phyloP scores from a whole-genome alignment of 164 flowering plant species.

The Santalum album region DNA sequence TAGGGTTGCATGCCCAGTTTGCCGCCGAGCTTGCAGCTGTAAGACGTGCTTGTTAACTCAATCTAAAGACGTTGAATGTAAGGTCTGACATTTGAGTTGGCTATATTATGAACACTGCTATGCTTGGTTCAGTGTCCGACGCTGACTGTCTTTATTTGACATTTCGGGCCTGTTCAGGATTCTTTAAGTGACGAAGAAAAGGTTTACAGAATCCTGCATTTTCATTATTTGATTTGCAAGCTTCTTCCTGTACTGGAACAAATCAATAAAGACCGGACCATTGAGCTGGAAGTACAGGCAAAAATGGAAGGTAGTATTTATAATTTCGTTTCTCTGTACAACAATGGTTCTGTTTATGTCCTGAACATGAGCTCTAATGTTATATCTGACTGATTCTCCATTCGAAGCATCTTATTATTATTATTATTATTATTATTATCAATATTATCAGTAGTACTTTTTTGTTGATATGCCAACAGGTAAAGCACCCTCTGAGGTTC shows the following conservation, averaged over 20 bases:
- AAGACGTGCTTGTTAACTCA: slow-evolving; percentile 35
- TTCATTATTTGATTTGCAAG: slow-evolving; percentile 55
- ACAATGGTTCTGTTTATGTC: not conserved
- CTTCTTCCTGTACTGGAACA: slow-evolving; percentile 65
- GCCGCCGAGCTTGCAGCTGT: slow-evolving; percentile 65
- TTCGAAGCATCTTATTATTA: not conserved
- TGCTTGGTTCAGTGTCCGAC: slow-evolving; percentile 2
- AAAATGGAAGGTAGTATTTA: slow-evolving; percentile 37
- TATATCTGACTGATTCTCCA: not conserved
- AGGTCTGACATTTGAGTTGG: slow-evolving; percentile 40
- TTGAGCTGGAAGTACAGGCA: slow-evolving; percentile 58
- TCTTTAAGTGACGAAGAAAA: slow-evolving; percentile 19
- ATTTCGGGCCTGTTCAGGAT: slow-evolving; percentile 33
- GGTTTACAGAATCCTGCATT: slow-evolving; percentile 28
- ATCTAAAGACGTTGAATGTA: slow-evolving; percentile 25
- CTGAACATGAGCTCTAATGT: slow-evolving; percentile 1
- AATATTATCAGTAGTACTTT: no score
- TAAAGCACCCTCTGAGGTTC: slow-evolving; percentile 19
- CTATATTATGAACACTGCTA: slow-evolving; percentile 1
- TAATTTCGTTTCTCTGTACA: not conserved
- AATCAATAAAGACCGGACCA: slow-evolving; percentile 43
- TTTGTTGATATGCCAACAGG: slow-evolving; percentile 28
- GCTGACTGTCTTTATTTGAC: slow-evolving; percentile 8
- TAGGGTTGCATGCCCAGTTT: slow-evolving; percentile 59
- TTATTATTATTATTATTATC: no score